Evolutionary conservation across 2,329 filamentous ascomycete genomes (phyloP), one percentile per base, ranked within the genome.

Genomic region (Paraphoma sp.): DNA sequence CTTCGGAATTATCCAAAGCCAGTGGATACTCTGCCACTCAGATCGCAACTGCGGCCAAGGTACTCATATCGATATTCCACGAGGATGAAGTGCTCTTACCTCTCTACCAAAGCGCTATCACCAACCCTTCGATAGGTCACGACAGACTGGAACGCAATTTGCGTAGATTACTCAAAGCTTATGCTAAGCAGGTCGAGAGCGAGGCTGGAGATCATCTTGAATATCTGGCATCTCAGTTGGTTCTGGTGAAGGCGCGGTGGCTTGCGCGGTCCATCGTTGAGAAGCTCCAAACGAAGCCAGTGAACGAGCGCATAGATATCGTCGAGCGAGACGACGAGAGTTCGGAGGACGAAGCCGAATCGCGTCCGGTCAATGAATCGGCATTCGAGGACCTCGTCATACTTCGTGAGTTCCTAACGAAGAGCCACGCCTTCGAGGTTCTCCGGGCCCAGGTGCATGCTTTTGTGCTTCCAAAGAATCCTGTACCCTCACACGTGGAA

Each of bases 341-440:
- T 7, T 36, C 33, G 6, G 33, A 36, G 3, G 33, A 36, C 9
- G 33, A 36, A 36, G 33, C 33, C 6, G 33, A 36, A 14, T 2
- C 3, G 9, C 33, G 33, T 3, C 33, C 33, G 3, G 33, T 36
- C 10, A 36, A 36, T 7, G 33, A 36, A 6, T 3, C 9, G 6
- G 33, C 33, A 2, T 36, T 10, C 14, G 33, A 36, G 33, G 6
- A 36, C 14, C 33, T 36, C 50, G 18, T 55, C 53, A 31, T 18
- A 8, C 58, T 65, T 10, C 55, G 56, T 2, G 44, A 63, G n/a
- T 67, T 65, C 18, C 45, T 67, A 2, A 30, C 57, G 3, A 41
- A 45, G 11, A 65, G 64, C 45, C 38, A 52, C 11, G 60, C 62
- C 3, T 65, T 67, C 23, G 31, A 40, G 9, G 50, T 38, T 4